A percentile compares a stretch with the other conserved stretches of the same genome.
These are phyloP conservation scores for Suillus clintonianus DNA, from an alignment of 768 basidiomycete species.

Conservation along the genomic window DNA sequence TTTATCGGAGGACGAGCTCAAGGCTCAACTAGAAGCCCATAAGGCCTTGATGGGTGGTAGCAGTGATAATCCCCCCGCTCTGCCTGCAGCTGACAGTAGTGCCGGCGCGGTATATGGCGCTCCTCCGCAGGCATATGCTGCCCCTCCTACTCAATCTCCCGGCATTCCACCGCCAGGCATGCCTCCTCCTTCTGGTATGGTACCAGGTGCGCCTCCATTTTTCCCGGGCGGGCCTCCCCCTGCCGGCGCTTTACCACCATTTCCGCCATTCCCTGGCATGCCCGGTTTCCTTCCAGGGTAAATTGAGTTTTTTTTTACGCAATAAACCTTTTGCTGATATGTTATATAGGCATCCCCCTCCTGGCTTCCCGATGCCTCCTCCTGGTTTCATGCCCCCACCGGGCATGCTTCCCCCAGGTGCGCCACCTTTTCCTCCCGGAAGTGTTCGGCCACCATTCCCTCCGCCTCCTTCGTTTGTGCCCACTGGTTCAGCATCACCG, in stretches of 20 bases:
- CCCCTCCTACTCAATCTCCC: constrained; percentile 38
- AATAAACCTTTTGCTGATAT: constrained; percentile 16
- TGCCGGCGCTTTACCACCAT: constrained; percentile 42
- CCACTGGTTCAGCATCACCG: constrained; percentile 29
- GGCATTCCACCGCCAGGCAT: constrained; percentile 28
- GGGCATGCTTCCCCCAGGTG: constrained; percentile 39
- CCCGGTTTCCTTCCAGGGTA: constrained; percentile 62
- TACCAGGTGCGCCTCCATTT: constrained; percentile 46
- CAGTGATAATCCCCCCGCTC: constrained; percentile 31
- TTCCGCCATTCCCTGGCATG: constrained; percentile 43
- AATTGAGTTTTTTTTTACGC: constrained; percentile 23
- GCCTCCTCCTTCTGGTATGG: constrained; percentile 38
- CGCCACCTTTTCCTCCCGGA: constrained; percentile 39
- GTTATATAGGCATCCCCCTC: constrained; percentile 45
- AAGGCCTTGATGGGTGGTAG: constrained; percentile 86
- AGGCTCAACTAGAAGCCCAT: constrained; percentile 84
- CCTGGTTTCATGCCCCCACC: constrained; percentile 37
- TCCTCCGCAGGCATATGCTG: constrained; percentile 69
- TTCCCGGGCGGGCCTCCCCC: constrained; percentile 40
- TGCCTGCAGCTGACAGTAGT: constrained; percentile 42
- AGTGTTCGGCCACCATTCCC: constrained; percentile 34
- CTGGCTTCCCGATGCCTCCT: constrained; percentile 56
- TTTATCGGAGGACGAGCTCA: constrained; percentile 81
- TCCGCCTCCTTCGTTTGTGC: constrained; percentile 39
- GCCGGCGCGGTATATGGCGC: constrained; percentile 71